Percentiles rank a stretch among this genome's conserved stretches.
phyloP scores from a whole-genome alignment of 176 grass and related monocot species.

The Saccharum officinarum region DNA sequence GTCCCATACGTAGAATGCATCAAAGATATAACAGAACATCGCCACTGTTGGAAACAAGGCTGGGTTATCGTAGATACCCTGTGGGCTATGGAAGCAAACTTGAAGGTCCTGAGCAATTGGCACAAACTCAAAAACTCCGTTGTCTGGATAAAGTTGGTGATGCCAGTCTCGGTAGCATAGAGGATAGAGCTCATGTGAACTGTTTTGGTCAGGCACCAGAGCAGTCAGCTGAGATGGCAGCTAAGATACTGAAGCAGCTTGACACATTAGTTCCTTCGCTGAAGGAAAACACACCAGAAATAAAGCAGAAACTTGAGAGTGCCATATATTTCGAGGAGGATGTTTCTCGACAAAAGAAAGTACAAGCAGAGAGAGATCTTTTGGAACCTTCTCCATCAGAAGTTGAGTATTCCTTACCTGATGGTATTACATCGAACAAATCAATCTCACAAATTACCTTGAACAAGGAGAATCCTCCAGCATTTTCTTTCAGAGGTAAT shows the following conservation, averaged over 20 bases:
- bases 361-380: conserved; percentile 12
- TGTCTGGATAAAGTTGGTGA: conserved; percentile 35
- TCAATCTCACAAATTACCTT: neutral
- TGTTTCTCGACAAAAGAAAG: conserved; percentile 41
- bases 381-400: conserved; percentile 24
- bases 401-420: conserved; percentile 2
- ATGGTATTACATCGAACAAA: conserved; percentile 26
- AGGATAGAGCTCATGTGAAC: neutral
- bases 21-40: conserved; percentile 42
- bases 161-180: neutral
- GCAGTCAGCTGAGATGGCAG: conserved; percentile 56
- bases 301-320: conserved; percentile 10
- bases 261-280: conserved; percentile 45
- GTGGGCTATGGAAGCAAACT: conserved; percentile 22
- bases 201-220: conserved; percentile 38
- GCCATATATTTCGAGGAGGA: conserved; percentile 4
- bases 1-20: conserved; percentile 36
- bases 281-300: conserved; percentile 42
- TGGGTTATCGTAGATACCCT: conserved; percentile 19
- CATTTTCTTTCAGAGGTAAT: conserved; percentile 17
- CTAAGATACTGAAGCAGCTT: conserved; percentile 65
- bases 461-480: conserved; percentile 29
- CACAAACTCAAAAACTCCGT: conserved; percentile 37
- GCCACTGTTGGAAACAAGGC: conserved; percentile 31
- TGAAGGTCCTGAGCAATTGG: conserved; percentile 15